A percentile compares a stretch with the other conserved stretches of the same genome.
Evolutionary conservation across 179 eudicot genomes (phyloP).

Genomic region (Gypsophila paniculata): DNA sequence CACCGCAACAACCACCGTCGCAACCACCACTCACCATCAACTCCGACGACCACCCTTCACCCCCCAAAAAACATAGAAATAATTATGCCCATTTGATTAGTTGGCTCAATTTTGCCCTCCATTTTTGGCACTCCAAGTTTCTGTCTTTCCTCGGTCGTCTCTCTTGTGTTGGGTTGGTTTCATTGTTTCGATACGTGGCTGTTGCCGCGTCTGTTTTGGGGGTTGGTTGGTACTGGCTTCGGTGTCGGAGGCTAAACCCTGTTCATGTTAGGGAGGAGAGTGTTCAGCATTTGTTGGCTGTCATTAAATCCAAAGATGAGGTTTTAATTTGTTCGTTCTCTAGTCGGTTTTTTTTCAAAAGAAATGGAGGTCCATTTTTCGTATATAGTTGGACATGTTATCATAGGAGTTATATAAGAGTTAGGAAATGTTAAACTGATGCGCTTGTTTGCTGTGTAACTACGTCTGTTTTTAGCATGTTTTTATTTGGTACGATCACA

Average conservation of each 20-base stretch:
- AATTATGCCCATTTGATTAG: slow-evolving; percentile 2
- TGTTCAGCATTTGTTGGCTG: slow-evolving; percentile 30
- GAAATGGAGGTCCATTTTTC: no score
- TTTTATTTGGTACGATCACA: background rate
- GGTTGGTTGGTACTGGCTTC: slow-evolving; percentile 30
- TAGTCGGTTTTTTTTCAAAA: no score
- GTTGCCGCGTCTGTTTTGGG: slow-evolving; percentile 23
- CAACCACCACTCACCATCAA: slow-evolving; percentile 16
- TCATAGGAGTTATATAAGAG: no score
- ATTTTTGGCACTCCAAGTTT: slow-evolving; percentile 29
- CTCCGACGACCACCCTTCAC: background rate
- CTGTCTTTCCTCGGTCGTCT: background rate
- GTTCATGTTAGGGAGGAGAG: slow-evolving; percentile 17
- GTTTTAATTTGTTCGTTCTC: no score
- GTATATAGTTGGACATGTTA: no score
- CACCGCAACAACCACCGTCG: slow-evolving; percentile 17
- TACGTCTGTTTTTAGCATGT: background rate
- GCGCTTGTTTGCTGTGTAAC: background rate
- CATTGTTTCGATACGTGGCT: slow-evolving; percentile 10
- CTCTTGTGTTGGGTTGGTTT: slow-evolving; percentile 13
- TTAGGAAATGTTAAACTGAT: background rate
- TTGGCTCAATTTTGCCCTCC: slow-evolving; percentile 32
- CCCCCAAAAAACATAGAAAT: slow-evolving; percentile 15
- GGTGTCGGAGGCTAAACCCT: slow-evolving; percentile 16
- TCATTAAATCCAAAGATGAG: slow-evolving; percentile 49